A percentile compares a stretch with the other conserved stretches of the same genome.
Conservation (phyloP, 164 flowering plant genomes). For the Chimonanthus praecox region DNA sequence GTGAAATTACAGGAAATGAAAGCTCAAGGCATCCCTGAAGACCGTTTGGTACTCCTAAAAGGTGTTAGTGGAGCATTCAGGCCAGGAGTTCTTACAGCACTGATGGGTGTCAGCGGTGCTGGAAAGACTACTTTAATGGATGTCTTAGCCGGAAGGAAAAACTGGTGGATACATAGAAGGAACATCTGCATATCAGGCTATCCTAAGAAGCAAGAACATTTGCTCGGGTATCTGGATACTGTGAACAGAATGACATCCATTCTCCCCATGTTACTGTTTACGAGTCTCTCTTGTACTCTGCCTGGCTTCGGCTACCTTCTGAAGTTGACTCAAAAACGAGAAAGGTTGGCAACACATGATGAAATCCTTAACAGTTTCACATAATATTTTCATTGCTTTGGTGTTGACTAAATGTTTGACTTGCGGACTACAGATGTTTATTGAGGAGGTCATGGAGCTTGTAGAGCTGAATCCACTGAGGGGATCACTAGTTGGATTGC, state of each 20-base stretch:
- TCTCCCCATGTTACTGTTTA: slow-evolving; percentile 52
- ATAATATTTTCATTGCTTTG: neutral
- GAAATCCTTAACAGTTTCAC: neutral
- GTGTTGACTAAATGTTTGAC: neutral
- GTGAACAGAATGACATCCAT: slow-evolving; percentile 55
- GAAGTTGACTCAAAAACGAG: slow-evolving; percentile 34
- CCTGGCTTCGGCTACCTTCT: slow-evolving; percentile 48
- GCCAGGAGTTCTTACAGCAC: slow-evolving; percentile 54
- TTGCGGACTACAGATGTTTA: slow-evolving; percentile 31
- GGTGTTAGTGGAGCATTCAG: slow-evolving; percentile 48
- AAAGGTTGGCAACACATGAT: slow-evolving; percentile 25
- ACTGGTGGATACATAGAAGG: slow-evolving; percentile 49
- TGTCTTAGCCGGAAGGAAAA: slow-evolving; percentile 48
- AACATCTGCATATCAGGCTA: slow-evolving; percentile 41
- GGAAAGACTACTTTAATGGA: slow-evolving; percentile 60
- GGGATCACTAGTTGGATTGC: slow-evolving; percentile 36
- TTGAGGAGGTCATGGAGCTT: slow-evolving; percentile 47
- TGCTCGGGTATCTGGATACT: slow-evolving; percentile 49
- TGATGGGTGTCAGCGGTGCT: slow-evolving; percentile 63
- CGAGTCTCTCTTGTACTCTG: slow-evolving; percentile 47
- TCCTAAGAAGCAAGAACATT: slow-evolving; percentile 52
- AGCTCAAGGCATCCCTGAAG: slow-evolving; percentile 32
- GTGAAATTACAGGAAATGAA: slow-evolving; percentile 49
- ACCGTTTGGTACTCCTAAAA: slow-evolving; percentile 35
- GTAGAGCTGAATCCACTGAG: slow-evolving; percentile 34